Evolutionary conservation across 2,329 filamentous ascomycete species (phyloP), one percentile per base, ranked within the genome.

Genomic region (Fusarium chuoi): DNA sequence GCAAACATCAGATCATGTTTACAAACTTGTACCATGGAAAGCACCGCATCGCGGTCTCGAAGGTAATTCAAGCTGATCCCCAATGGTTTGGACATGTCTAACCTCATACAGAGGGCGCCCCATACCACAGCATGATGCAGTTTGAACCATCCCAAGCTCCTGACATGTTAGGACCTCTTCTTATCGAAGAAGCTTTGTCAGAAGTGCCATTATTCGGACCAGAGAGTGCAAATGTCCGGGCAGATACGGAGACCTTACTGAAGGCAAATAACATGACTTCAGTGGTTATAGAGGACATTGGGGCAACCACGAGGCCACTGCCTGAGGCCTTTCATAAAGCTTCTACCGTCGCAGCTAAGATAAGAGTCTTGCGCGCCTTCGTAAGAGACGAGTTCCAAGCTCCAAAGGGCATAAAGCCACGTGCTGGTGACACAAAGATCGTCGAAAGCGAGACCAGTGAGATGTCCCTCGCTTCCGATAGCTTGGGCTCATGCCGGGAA

Each of bases 21-120:
- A 87, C 69, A 89, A 91, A 71, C 81, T 92, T 69, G 83, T 90
- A 20, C 89, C 89, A 1, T 92, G 90, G 90, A 84, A 87, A 72
- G 79, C 88, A 10, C 89, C 90, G 5, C 86, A 90, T 76, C 86
- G 89, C 28, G 89, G 88, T 2, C 77, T 90, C 14, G 85, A 88
- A 80, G 87, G 88, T 88, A 81, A 68, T 78, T 65, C 20, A 15
- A 9, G 26, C 20, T 9, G 6, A 41, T 18, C 24, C 22, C 28
- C n/a, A 33, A 41, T 36, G 28, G 36, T 33, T 42, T 28, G 28
- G 38, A 39, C 51, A 41, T 42, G 51, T 49, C 78, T 79, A 52
- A 81, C 36, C 6, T 13, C 42, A 12, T 5, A 39, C 56, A 89
- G 89, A 87, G 73, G 85, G 84, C 15, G 79, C 84, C 3, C 82